A percentile compares a stretch with the other conserved stretches of the same genome.
These are phyloP conservation scores for Cryptococcus sp. DNA, from an alignment of 1,284 basidiomycete species.

Conservation along the genomic window DNA sequence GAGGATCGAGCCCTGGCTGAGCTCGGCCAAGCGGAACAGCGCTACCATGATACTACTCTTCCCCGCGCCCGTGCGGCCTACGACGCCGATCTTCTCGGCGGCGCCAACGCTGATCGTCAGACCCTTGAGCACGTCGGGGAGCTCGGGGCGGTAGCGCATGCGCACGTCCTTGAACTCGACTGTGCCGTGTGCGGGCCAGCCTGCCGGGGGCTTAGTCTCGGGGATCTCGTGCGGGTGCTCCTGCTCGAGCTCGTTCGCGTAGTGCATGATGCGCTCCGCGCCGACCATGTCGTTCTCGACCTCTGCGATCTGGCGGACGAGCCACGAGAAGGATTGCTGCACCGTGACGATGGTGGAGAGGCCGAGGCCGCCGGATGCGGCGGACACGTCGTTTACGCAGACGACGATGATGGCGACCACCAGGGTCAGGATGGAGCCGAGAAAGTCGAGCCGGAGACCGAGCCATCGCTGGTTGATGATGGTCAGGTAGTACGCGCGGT, in stretches of 20 bases:
- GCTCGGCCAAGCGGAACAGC: constrained; percentile 53
- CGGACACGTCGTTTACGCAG: constrained; percentile 67
- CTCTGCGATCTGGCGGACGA: constrained; percentile 77
- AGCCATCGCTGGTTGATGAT: constrained; percentile 69
- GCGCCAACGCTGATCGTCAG: constrained; percentile 55
- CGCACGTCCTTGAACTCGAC: constrained; percentile 50
- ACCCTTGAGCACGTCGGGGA: constrained; percentile 58
- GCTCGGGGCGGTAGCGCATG: constrained; percentile 54
- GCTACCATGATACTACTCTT: constrained; percentile 60
- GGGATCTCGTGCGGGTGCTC: constrained; percentile 69
- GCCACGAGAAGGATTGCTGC: constrained; percentile 65
- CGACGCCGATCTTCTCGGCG: constrained; percentile 57
- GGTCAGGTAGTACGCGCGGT: constrained; percentile 84
- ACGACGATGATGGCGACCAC: constrained; percentile 75
- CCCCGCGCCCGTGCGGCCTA: constrained; percentile 56
- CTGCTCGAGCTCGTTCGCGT: constrained; percentile 69
- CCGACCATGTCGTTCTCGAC: constrained; percentile 91
- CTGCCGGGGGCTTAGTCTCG: constrained; percentile 57
- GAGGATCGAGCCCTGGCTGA: constrained; percentile 47
- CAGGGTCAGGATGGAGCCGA: constrained; percentile 74
- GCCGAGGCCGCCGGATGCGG: constrained; percentile 64
- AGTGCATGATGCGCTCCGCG: constrained; percentile 70
- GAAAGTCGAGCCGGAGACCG: constrained; percentile 78
- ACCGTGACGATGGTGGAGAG: constrained; percentile 54
- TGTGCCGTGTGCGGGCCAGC: constrained; percentile 62